Base-by-base conservation (phyloP, 2,329 filamentous ascomycete genomes). In the Corniculantispora saksenae region DNA sequence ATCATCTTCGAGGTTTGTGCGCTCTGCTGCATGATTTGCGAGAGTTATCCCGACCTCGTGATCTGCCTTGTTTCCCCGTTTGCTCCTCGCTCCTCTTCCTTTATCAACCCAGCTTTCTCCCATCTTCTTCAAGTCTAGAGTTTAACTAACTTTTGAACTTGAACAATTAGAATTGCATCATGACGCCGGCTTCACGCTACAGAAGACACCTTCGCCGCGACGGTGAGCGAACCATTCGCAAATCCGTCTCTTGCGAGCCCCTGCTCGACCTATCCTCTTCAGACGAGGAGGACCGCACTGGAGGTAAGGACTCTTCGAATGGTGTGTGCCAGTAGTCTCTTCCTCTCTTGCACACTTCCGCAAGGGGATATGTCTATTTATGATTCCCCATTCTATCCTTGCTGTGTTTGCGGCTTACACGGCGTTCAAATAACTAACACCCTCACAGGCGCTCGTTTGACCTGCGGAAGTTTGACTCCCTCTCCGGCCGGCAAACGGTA, bases 281-380 rank as follows among this genome's bases (percentile, higher is more conserved):
- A 10, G 65, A 66, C n/a, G 65, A 66, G 40, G 65, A 66, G 43
- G 65, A 66, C 27, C 61, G 64, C 56, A 40, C 59, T n/a, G 51
- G 64, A 60, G 64, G 64, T 66, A 60, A 54, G 64, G 35, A 58
- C 51, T 58, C 43, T 53, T 59, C 40, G 29, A 58, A 43, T 19
- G 53, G 50, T 59, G 40, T 48, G 56, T 54, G 54, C 21, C 43
- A 21, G 8, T 38, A 19, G 17, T 29, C 29, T 61, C 32, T 23
- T 19, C 38, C 8, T 43, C 38, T 15, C 13, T 25, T 57, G 6
- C 35, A 40, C 25, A 15, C 19, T 21, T 38, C 38, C 54, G n/a
- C n/a, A n/a, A n/a, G n/a, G n/a, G n/a, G n/a, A 19, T 40, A 19
- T 48, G 6, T 8, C n/a, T 17, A 9, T 43, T 58, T 9, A 27